phyloP scores from a whole-genome alignment of 2,329 filamentous ascomycete genomes.

The Aspergillus udagawae region DNA sequence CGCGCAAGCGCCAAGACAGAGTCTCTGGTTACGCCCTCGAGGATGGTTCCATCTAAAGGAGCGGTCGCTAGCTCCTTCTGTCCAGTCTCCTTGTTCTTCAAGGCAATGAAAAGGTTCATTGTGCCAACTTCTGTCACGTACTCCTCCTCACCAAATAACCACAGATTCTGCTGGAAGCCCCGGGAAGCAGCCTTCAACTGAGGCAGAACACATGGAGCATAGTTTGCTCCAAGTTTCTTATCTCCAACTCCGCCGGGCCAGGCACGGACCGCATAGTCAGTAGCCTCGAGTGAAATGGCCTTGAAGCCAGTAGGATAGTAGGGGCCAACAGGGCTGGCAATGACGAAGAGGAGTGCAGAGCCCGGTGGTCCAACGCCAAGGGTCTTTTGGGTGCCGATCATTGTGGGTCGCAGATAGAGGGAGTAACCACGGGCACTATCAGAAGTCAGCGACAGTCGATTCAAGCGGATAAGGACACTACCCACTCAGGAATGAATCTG shows the following conservation, averaged over 20 bases:
- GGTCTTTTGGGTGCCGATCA: constrained; percentile 95
- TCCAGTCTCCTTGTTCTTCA: constrained; percentile 81
- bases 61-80: constrained; percentile 92
- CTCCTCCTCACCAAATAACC: constrained; percentile 94
- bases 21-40: constrained; percentile 91
- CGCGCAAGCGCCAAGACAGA: constrained; percentile 81
- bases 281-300: constrained; percentile 90
- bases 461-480: constrained; percentile 1
- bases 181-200: constrained; percentile 86
- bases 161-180: constrained; percentile 97
- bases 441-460: not conserved
- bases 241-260: constrained; percentile 98
- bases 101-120: constrained; percentile 93
- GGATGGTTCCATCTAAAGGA: constrained; percentile 91
- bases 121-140: constrained; percentile 96
- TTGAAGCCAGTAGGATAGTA: constrained; percentile 99
- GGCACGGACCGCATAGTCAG: constrained; percentile 91
- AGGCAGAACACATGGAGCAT: constrained; percentile 97
- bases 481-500: constrained; percentile 79
- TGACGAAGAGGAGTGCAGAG: constrained; percentile 87
- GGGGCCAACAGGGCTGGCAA: constrained; percentile 91
- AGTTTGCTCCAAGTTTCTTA: constrained; percentile 98
- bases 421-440: constrained; percentile 71
- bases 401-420: constrained; percentile 89
- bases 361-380: constrained; percentile 90